These are phyloP conservation scores for Picea glauca DNA, from an alignment of 75 land plant species.

Conservation along the genomic window DNA sequence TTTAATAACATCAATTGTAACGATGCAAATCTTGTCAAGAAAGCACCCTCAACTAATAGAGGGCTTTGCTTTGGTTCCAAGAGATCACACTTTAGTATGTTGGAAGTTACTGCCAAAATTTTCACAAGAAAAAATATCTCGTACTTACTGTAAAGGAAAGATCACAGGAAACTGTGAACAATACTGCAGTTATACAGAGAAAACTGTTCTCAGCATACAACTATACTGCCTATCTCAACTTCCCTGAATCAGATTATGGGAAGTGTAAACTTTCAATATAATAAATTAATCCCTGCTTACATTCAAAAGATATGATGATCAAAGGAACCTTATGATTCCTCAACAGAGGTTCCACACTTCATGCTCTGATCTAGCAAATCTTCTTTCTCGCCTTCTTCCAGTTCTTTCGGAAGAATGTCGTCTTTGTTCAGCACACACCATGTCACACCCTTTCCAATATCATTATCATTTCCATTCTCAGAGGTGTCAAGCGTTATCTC, in stretches of 20 bases:
- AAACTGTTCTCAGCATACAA: background rate
- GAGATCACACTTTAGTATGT: background rate
- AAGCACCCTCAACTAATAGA: background rate
- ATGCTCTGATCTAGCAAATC: constrained; percentile 26
- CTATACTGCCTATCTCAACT: background rate
- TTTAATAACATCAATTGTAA: background rate
- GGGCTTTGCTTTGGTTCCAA: background rate
- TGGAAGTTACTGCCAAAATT: background rate
- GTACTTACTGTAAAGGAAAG: background rate
- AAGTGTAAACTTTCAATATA: background rate
- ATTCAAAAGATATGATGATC: background rate
- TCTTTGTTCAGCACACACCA: constrained; percentile 27
- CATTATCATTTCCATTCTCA: constrained; percentile 4
- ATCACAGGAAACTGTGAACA: background rate
- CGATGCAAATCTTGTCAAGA: background rate
- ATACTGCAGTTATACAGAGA: background rate
- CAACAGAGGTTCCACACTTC: constrained; percentile 1
- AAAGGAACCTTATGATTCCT: background rate
- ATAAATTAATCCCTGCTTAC: background rate
- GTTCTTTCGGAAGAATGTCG: constrained; percentile 11
- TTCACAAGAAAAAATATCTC: background rate
- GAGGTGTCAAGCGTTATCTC: background rate
- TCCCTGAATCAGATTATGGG: background rate
- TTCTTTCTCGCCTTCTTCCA: constrained; percentile 24
- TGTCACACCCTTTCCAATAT: constrained; percentile 30